Percentiles rank a stretch among this genome's conserved stretches.
Evolutionary conservation across 1,284 basidiomycete species (phyloP).

Genomic region (Fomes fomentarius): DNA sequence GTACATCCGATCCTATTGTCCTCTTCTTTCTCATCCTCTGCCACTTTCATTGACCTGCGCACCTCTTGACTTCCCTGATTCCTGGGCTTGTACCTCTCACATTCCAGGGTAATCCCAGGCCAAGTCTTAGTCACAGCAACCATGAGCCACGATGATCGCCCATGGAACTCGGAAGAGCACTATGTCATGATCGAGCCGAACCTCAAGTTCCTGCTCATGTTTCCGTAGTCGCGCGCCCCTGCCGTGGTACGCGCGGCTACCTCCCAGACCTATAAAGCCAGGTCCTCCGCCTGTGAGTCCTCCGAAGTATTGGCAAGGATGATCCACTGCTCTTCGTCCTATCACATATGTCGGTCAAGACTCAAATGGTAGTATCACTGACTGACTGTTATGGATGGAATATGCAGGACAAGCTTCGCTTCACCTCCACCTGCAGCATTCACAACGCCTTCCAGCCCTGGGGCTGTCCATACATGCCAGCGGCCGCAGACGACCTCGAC

Average conservation of each 20-base stretch:
- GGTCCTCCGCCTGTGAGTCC: constrained; percentile 7
- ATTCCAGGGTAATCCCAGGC: too few relatives aligned
- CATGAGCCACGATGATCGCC: not conserved
- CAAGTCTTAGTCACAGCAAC: too few relatives aligned
- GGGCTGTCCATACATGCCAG: not conserved
- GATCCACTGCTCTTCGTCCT: too few relatives aligned
- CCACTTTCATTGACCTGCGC: too few relatives aligned
- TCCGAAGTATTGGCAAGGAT: too few relatives aligned
- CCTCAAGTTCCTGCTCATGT: constrained; percentile 11
- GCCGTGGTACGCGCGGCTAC: constrained; percentile 11
- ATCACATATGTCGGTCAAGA: not conserved
- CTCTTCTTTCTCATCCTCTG: too few relatives aligned
- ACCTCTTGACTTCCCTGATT: too few relatives aligned
- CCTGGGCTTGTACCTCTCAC: too few relatives aligned
- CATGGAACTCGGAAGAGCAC: constrained; percentile 10
- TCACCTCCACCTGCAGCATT: constrained; percentile 6
- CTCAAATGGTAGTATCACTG: not conserved
- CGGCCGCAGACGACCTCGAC: constrained; percentile 18
- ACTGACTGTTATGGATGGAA: not conserved
- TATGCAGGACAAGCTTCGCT: constrained; percentile 13
- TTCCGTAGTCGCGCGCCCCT: not conserved
- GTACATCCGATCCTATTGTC: too few relatives aligned
- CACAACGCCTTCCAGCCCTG: not conserved
- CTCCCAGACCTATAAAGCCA: not conserved
- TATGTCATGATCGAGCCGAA: constrained; percentile 18